Base-by-base conservation (phyloP, 768 basidiomycete species). In the Lyophyllum shimeji region DNA sequence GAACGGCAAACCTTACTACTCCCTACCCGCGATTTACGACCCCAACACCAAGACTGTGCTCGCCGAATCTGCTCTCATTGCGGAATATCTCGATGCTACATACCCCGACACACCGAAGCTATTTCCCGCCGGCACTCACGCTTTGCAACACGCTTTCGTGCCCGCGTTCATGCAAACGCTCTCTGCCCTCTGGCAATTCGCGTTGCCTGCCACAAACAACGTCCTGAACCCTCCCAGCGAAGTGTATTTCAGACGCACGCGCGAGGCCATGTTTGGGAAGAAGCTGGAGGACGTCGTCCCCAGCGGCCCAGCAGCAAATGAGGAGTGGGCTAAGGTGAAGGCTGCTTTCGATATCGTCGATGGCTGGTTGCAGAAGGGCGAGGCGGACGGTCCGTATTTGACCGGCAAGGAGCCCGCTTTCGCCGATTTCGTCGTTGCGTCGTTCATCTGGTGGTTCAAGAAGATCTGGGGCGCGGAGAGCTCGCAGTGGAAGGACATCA, bases 401-500 rank as follows among this genome's bases (percentile, higher is more conserved):
- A 66, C 75, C 57, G 79, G 78, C 0, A 62, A 71, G 7, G 60
- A 56, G 12, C 59, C 71, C 8, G 70, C 67, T 0, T 82, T 73
- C 63, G 74, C 71, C 0, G 80, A 83, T 60, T 66, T 81, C 25
- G 67, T 69, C 2, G 56, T 79, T 21, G 77, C 64, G 1, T 56
- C 60, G 3, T 63, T 65, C 40, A 50, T 76, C 8, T 23, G 62
- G 0, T 77, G 68, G 67, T 51, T 69, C 8, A 76, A 67, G 59
- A 59, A 59, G 12, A 33, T 74, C 1, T 66, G 67, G 46, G 74
- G 75, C 7, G 66, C 69, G 52, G 71, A 79, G 12, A 75, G 75
- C 40, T 58, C 68, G 40, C 70, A 75, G 50, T 82, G 79, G 78
- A 71, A 67, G 44, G 68, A 71, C n/a, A 55, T 82, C 15, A 58